Percentiles rank a stretch among this genome's conserved stretches.
Evolutionary conservation across 2,329 filamentous ascomycete genomes (phyloP).

Genomic region (Chrysosporium keratinophilum): DNA sequence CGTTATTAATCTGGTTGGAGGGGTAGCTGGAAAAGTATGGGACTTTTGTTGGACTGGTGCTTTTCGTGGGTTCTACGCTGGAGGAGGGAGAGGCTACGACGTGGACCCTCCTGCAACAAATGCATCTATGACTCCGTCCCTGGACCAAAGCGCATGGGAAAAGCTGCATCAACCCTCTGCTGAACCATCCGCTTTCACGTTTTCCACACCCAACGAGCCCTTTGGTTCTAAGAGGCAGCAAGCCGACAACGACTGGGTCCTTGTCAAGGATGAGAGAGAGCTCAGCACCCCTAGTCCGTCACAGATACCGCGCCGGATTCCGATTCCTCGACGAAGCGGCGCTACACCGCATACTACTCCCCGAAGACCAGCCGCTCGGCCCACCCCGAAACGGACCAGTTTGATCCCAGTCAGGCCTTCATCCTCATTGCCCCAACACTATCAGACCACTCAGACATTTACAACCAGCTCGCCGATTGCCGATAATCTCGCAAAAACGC

Average conservation of each 20-base stretch:
- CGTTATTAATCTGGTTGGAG: conserved; percentile 34
- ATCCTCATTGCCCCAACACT: conserved; percentile 3
- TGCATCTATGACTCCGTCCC: conserved; percentile 14
- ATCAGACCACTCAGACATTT: not conserved
- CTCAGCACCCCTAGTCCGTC: conserved; percentile 16
- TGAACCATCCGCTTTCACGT: conserved; percentile 9
- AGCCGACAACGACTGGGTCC: conserved; percentile 47
- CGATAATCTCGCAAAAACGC: conserved; percentile 21
- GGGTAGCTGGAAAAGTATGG: conserved; percentile 60
- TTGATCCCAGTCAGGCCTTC: conserved; percentile 16
- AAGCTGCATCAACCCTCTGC: conserved; percentile 22
- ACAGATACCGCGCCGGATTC: conserved; percentile 14
- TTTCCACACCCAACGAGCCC: not conserved
- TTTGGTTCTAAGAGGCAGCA: not conserved
- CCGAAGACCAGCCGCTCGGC: conserved; percentile 7
- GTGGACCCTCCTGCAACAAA: conserved; percentile 31
- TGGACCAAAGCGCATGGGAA: conserved; percentile 24
- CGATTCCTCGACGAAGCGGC: conserved; percentile 10
- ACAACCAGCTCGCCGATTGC: conserved; percentile 21
- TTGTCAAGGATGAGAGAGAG: conserved; percentile 40
- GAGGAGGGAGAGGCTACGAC: conserved; percentile 63
- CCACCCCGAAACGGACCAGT: conserved; percentile 11
- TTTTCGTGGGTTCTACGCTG: conserved; percentile 78
- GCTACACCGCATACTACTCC: conserved; percentile 11
- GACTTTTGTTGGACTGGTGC: conserved; percentile 64